phyloP scores from a whole-genome alignment of 768 basidiomycete species.

The Glaciozyma martinii region DNA sequence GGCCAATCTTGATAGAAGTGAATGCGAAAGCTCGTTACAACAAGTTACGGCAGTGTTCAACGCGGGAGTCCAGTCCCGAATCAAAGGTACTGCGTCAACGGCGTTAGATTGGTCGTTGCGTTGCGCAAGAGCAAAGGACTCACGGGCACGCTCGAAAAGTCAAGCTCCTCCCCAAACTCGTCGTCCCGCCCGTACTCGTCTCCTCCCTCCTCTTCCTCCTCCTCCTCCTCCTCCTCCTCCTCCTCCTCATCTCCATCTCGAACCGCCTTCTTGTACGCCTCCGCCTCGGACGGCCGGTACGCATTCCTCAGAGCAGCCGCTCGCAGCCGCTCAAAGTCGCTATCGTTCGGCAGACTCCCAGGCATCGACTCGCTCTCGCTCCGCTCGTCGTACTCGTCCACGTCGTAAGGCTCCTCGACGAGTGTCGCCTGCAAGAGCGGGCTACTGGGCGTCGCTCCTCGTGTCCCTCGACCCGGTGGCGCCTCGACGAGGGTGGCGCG shows the following conservation, averaged over 20 bases:
- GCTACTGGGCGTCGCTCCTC: conserved; percentile 23
- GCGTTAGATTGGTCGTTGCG: no score
- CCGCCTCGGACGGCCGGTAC: background rate
- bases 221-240: conserved; percentile 34
- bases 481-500: conserved; percentile 20
- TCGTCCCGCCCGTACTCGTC: conserved; percentile 43
- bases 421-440: conserved; percentile 20
- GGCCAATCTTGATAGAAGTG: no score
- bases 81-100: no score
- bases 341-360: conserved; percentile 68
- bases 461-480: conserved; percentile 40
- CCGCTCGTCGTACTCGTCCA: conserved; percentile 14
- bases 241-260: conserved; percentile 44
- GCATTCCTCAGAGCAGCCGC: background rate
- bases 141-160: conserved; percentile 40
- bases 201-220: conserved; percentile 38
- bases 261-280: conserved; percentile 9
- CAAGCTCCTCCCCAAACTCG: conserved; percentile 62
- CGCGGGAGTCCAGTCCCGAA: no score
- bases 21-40: no score
- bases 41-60: no score
- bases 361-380: conserved; percentile 40
- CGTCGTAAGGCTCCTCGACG: conserved; percentile 18
- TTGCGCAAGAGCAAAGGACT: background rate
- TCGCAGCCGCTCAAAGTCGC: conserved; percentile 28